Base-by-base conservation (phyloP, 768 basidiomycete species). In the Boletus patriciae region DNA sequence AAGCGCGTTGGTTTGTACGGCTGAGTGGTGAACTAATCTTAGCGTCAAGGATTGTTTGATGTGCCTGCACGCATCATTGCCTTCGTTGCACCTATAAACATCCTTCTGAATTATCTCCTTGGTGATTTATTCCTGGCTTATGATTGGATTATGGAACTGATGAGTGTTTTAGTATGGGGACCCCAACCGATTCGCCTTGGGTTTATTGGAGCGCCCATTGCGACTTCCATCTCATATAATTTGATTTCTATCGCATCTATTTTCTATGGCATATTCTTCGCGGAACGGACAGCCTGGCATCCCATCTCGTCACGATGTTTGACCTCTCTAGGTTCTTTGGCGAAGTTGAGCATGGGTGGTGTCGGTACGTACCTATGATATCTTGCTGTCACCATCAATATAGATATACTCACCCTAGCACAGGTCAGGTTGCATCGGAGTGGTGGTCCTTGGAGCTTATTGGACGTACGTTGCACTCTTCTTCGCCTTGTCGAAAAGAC, bases 201-300 rank as follows among this genome's bases (percentile, higher is more conserved):
- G 2, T 98, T 92, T 71, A 84, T 92, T 52, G 96, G 96, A 16
- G 95, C 94, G 4, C 95, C 96, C 0, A 79, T 98, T 41, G 90
- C 94, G 0, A 91, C 92, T 0, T 88, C 90, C 0, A 79, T 94
- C 51, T 90, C 90, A 16, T 92, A 94, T 74, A 96, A 94, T 70
- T 76, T 96, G 23, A 86, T 93, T 48, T 76, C 84, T 0, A 41
- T 87, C 33, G 67, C 80, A 46, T 88, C 84, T 2, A 70, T 90
- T 46, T 52, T 77, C 19, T 91, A 90, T 61, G 88, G 84, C 5
- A 62, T 86, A 15, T 79, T 82, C 64, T 85, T 81, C 62, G 83
- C 84, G 31, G 90, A 72, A 56, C 70, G 77, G 42, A 90, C 85
- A 0, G 95, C 95, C 0, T 98, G 95, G 93, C 80, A 90, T 63